A percentile compares a stretch with the other conserved stretches of the same genome.
Conservation (phyloP, 768 basidiomycete genomes). For the Macrolepiota dolichaula region DNA sequence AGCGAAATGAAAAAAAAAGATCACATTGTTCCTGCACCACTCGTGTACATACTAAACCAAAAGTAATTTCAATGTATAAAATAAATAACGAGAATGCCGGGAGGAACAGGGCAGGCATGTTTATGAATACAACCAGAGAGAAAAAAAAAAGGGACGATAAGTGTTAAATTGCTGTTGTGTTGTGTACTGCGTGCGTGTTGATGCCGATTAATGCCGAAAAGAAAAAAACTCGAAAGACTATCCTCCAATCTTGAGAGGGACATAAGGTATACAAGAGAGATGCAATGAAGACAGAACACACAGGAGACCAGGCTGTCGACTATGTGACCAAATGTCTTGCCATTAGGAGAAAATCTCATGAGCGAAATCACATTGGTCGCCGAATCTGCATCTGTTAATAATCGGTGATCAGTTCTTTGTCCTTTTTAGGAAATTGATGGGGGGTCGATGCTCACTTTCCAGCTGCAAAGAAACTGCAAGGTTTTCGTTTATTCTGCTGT, state of each 20-base stretch:
- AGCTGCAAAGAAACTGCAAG: slow-evolving; percentile 87
- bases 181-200: neutral
- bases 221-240: neutral
- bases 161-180: neutral
- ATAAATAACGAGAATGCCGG: slow-evolving; percentile 3
- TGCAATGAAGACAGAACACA: neutral
- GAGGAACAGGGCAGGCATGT: neutral
- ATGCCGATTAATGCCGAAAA: slow-evolving; percentile 1
- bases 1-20: neutral
- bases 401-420: slow-evolving; percentile 39
- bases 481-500: slow-evolving; percentile 75
- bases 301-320: neutral
- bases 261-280: slow-evolving; percentile 10
- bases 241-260: neutral
- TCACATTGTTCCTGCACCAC: neutral
- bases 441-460: slow-evolving; percentile 80
- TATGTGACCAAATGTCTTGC: neutral
- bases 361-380: slow-evolving; percentile 83
- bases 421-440: slow-evolving; percentile 33
- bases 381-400: slow-evolving; percentile 82
- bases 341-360: slow-evolving; percentile 46
- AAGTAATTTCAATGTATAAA: neutral
- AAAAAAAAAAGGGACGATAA: neutral
- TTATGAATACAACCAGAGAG: neutral
- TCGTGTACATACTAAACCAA: slow-evolving; percentile 6